phyloP scores from a whole-genome alignment of 176 grass and related monocot genomes.

The Secale cereale region DNA sequence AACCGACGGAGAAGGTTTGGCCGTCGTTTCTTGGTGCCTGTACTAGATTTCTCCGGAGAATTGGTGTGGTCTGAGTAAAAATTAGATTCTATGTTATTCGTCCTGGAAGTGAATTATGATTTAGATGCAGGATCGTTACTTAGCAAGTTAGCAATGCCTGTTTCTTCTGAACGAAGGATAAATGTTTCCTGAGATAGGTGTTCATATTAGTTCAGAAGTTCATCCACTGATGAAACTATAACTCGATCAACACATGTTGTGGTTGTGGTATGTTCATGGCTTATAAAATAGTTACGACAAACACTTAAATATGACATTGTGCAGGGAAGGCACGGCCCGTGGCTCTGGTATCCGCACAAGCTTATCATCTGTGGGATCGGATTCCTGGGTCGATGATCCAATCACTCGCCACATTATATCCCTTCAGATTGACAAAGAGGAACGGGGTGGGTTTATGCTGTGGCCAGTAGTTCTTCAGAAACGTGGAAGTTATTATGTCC shows the following conservation, averaged over 20 bases:
- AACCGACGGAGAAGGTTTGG: conserved; percentile 63
- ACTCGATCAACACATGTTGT: not conserved
- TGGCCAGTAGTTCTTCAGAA: conserved; percentile 84
- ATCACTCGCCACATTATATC: conserved; percentile 77
- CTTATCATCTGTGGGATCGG: conserved; percentile 52
- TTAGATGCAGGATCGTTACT: not conserved
- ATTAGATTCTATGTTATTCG: not conserved
- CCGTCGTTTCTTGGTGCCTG: not conserved
- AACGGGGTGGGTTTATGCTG: conserved; percentile 46
- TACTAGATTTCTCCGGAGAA: not conserved
- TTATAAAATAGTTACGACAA: not conserved
- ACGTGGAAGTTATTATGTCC: conserved; percentile 68
- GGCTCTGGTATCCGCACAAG: conserved; percentile 70
- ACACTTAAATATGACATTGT: conserved; percentile 1
- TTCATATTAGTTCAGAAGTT: not conserved
- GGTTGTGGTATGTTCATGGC: not conserved
- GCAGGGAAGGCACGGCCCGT: conserved; percentile 70
- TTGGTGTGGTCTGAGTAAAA: not conserved
- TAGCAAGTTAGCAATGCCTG: not conserved
- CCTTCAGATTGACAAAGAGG: conserved; percentile 47
- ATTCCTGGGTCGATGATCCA: conserved; percentile 94
- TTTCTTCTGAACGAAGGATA: not conserved
- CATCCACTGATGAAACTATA: not conserved
- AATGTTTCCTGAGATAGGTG: not conserved
- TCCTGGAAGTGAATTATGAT: conserved; percentile 5